Evolutionary conservation across 2,329 filamentous ascomycete species (phyloP).

Genomic region (Dactylellina leptospora): DNA sequence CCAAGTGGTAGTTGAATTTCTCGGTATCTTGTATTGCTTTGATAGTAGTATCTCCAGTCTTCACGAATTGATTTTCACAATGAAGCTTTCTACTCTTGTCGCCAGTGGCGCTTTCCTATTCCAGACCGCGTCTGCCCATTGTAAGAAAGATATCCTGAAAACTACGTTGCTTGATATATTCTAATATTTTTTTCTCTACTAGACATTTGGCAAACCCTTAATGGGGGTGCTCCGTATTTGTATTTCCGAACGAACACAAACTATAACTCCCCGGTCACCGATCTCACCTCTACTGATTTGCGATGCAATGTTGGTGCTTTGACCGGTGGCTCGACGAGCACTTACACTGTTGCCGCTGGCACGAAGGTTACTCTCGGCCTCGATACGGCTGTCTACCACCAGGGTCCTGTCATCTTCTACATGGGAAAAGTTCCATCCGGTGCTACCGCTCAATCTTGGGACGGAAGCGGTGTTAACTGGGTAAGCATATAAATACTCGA

Average conservation of each 20-base stretch:
- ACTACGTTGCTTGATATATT: background rate
- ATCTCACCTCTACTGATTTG: slow-evolving; percentile 38
- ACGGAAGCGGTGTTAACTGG: slow-evolving; percentile 58
- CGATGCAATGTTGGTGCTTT: slow-evolving; percentile 45
- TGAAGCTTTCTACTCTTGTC: slow-evolving; percentile 43
- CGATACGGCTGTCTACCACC: slow-evolving; percentile 59
- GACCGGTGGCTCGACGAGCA: slow-evolving; percentile 56
- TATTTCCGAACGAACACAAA: slow-evolving; percentile 64
- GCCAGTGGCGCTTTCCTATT: slow-evolving; percentile 38
- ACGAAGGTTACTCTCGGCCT: slow-evolving; percentile 58
- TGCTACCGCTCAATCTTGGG: slow-evolving; percentile 57
- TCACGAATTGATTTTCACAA: slow-evolving; percentile 42
- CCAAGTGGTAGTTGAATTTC: slow-evolving; percentile 35
- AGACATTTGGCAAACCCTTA: slow-evolving; percentile 48
- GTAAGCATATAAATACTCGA: slow-evolving; percentile 25
- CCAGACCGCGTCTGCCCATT: slow-evolving; percentile 51
- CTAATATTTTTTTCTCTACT: background rate
- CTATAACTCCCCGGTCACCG: slow-evolving; percentile 57
- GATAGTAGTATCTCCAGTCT: slow-evolving; percentile 35
- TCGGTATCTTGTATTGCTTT: slow-evolving; percentile 38
- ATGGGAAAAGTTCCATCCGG: slow-evolving; percentile 58
- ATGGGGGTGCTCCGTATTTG: slow-evolving; percentile 57
- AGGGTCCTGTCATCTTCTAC: slow-evolving; percentile 61
- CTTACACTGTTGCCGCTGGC: slow-evolving; percentile 56
- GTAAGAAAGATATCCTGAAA: slow-evolving; percentile 7